phyloP scores from a whole-genome alignment of 2,329 filamentous ascomycete genomes.

The Paramyrothecium sp. region DNA sequence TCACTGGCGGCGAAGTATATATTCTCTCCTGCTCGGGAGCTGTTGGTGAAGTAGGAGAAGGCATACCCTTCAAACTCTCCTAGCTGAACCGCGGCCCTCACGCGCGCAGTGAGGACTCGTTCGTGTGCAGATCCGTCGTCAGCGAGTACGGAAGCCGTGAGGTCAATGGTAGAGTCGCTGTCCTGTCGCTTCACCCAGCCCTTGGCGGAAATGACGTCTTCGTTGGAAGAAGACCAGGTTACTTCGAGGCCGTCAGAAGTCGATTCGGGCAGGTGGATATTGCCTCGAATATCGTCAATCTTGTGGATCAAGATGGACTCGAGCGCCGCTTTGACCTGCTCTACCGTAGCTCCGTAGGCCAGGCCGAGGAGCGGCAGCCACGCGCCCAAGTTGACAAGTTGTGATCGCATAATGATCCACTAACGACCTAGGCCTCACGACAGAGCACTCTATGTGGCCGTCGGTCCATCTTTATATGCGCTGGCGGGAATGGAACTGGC shows the following conservation, averaged over 20 bases:
- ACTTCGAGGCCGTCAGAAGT: conserved; percentile 24
- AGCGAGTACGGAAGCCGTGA: conserved; percentile 30
- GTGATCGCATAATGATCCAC: not conserved
- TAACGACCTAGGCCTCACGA: not conserved
- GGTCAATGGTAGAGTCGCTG: conserved; percentile 21
- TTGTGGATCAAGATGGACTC: conserved; percentile 23
- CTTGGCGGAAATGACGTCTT: conserved; percentile 27
- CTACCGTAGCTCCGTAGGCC: not conserved
- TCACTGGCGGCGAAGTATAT: conserved; percentile 51
- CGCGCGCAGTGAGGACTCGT: conserved; percentile 31
- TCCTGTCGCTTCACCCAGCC: conserved; percentile 32
- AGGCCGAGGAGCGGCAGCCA: not conserved
- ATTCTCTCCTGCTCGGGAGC: conserved; percentile 43
- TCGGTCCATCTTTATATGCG: not conserved
- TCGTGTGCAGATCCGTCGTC: conserved; percentile 18
- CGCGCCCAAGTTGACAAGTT: not conserved
- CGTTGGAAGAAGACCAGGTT: conserved; percentile 33
- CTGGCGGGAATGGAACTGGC: not conserved
- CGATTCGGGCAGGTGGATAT: conserved; percentile 30
- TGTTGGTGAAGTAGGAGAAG: conserved; percentile 51
- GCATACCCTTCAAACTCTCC: conserved; percentile 43
- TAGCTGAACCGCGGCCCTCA: conserved; percentile 26
- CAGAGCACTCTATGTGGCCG: not conserved
- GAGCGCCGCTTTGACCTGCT: conserved; percentile 3
- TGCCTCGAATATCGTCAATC: conserved; percentile 34